Evolutionary conservation across 2,329 filamentous ascomycete species (phyloP).

Genomic region (Pyrenochaeta sp.): DNA sequence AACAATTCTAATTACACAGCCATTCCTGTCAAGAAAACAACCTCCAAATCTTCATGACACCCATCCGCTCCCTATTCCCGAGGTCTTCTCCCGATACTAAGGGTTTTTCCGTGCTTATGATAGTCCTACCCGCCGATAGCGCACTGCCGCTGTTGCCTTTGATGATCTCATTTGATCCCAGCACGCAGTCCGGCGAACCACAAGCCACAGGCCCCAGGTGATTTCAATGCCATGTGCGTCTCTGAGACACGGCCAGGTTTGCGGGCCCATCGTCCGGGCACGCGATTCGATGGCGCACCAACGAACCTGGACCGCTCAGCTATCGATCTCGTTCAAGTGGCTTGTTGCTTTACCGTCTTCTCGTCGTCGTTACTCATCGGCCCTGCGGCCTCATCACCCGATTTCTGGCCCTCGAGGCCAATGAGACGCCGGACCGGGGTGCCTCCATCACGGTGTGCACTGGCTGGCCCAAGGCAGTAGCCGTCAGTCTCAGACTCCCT

Average conservation of each 20-base stretch:
- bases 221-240: constrained; percentile 10
- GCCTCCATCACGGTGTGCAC: neutral
- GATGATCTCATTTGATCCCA: constrained; percentile 6
- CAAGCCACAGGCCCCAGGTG: constrained; percentile 12
- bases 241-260: constrained; percentile 18
- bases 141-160: constrained; percentile 3
- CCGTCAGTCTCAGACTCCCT: neutral
- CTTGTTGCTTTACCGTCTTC: constrained; percentile 4
- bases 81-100: neutral
- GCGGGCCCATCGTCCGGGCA: neutral
- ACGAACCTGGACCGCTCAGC: constrained; percentile 1
- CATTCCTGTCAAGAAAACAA: neutral
- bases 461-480: neutral
- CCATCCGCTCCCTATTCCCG: neutral
- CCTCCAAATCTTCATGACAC: neutral
- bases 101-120: constrained; percentile 6
- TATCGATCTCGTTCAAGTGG: constrained; percentile 6
- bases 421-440: neutral
- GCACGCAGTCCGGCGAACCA: constrained; percentile 11
- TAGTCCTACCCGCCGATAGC: constrained; percentile 14
- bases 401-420: constrained; percentile 6
- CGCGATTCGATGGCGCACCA: constrained; percentile 15
- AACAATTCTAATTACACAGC: neutral
- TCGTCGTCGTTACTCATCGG: constrained; percentile 5
- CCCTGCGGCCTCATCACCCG: constrained; percentile 6